Evolutionary conservation across 2,329 filamentous ascomycete genomes (phyloP).

Genomic region (Apiospora malaysiana): DNA sequence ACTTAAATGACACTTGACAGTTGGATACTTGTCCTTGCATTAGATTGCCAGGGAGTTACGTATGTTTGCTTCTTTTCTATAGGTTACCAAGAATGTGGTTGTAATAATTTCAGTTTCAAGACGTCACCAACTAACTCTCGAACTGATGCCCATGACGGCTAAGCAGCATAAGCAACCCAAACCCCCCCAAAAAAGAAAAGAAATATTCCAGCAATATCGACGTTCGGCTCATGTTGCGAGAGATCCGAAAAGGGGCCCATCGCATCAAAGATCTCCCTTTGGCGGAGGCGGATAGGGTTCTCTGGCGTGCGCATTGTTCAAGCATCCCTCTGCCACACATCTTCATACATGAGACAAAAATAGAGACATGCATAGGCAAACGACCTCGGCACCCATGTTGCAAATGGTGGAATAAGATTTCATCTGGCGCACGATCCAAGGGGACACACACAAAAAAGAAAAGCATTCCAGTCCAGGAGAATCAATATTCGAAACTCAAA

Average conservation of each 20-base stretch:
- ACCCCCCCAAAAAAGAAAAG: no score
- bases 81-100: constrained; percentile 9
- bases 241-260: constrained; percentile 1
- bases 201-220: neutral
- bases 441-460: neutral
- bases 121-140: neutral
- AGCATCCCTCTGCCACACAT: constrained; percentile 1
- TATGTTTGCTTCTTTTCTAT: constrained; percentile 2
- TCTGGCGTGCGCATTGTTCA: constrained; percentile 10
- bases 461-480: neutral
- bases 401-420: constrained; percentile 5
- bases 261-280: neutral
- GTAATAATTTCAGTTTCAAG: neutral
- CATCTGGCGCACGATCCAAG: constrained; percentile 5
- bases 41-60: neutral
- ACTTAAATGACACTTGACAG: neutral
- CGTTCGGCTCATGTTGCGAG: neutral
- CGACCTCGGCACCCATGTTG: constrained; percentile 7
- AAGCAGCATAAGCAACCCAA: neutral
- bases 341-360: constrained; percentile 18
- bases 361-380: constrained; percentile 22
- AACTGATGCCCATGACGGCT: neutral
- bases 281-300: neutral
- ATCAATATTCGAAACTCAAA: constrained; percentile 19
- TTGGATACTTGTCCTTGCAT: neutral